phyloP scores from a whole-genome alignment of 2,329 filamentous ascomycete genomes.

The Penicillium sp. region DNA sequence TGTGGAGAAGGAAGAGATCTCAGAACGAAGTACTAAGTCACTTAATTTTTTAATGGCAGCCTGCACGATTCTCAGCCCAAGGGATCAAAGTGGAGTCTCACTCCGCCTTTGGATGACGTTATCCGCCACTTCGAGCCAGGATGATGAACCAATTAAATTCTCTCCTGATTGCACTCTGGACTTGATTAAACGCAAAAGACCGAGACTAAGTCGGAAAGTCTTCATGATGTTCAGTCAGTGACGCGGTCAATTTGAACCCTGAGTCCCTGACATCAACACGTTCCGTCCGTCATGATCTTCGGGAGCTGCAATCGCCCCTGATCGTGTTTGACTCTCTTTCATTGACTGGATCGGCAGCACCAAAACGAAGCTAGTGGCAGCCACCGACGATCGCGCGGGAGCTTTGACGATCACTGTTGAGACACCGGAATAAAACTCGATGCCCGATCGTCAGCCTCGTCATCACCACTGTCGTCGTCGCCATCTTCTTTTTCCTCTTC shows the following conservation, averaged over 20 bases:
- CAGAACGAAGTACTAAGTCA: no score
- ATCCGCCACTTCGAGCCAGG: neutral
- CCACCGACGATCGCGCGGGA: conserved; percentile 22
- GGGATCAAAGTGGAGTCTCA: neutral
- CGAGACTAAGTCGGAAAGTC: no score
- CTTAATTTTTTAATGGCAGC: no score
- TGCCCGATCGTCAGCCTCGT: neutral
- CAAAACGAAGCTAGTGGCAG: conserved; percentile 14
- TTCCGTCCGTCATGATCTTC: no score
- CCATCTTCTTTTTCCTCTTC: neutral
- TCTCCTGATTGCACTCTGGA: no score
- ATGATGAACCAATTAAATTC: conserved; percentile 15
- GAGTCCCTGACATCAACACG: neutral
- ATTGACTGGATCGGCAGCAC: conserved; percentile 13
- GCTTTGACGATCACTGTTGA: neutral
- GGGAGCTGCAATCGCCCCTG: no score
- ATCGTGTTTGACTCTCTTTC: no score
- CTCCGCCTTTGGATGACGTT: conserved; percentile 9
- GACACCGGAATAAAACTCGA: neutral
- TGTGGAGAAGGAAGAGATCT: conserved; percentile 1
- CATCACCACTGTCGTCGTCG: neutral
- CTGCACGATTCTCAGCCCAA: no score
- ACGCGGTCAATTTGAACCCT: no score
- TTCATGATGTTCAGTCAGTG: no score
- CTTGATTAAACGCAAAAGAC: no score